A percentile compares a stretch with the other conserved stretches of the same genome.
These are phyloP conservation scores for Arthrocladium fulminans DNA, from an alignment of 2,329 filamentous ascomycete genomes.

Conservation along the genomic window DNA sequence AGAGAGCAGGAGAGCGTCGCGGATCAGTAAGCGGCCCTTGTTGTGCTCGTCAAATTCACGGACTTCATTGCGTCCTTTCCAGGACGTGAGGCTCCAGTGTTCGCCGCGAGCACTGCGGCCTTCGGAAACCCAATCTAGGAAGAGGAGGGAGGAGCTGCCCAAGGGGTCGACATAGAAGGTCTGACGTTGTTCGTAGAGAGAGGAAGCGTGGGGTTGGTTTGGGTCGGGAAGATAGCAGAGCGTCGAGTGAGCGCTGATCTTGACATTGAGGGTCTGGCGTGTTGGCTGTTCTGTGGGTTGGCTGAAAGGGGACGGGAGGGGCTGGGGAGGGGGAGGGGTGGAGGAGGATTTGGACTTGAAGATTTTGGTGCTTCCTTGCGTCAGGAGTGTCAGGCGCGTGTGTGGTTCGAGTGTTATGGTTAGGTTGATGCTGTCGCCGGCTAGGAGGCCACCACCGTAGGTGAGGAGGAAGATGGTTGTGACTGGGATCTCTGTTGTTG, in stretches of 20 bases:
- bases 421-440: conserved; percentile 72
- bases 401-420: conserved; percentile 54
- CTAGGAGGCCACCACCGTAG: conserved; percentile 88
- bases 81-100: conserved; percentile 72
- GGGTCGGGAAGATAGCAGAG: conserved; percentile 73
- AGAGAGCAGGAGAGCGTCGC: conserved; percentile 75
- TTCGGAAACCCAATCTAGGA: conserved; percentile 90
- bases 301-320: neutral
- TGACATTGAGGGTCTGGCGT: conserved; percentile 42
- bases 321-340: neutral
- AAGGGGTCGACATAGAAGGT: conserved; percentile 54
- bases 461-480: conserved; percentile 71
- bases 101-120: conserved; percentile 79
- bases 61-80: conserved; percentile 83
- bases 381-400: conserved; percentile 57
- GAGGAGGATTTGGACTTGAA: conserved; percentile 61
- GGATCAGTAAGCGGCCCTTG: conserved; percentile 58
- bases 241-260: conserved; percentile 41
- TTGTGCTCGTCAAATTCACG: conserved; percentile 41
- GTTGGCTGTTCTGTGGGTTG: conserved; percentile 26
- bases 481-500: conserved; percentile 40
- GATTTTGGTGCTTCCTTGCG: conserved; percentile 82
- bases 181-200: conserved; percentile 76
- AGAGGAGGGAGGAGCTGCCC: conserved; percentile 55
- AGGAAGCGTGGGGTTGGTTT: conserved; percentile 78